Evolutionary conservation across 2,329 filamentous ascomycete species (phyloP), one percentile per base, ranked within the genome.

Genomic region (Pseudocercospora eumusae): DNA sequence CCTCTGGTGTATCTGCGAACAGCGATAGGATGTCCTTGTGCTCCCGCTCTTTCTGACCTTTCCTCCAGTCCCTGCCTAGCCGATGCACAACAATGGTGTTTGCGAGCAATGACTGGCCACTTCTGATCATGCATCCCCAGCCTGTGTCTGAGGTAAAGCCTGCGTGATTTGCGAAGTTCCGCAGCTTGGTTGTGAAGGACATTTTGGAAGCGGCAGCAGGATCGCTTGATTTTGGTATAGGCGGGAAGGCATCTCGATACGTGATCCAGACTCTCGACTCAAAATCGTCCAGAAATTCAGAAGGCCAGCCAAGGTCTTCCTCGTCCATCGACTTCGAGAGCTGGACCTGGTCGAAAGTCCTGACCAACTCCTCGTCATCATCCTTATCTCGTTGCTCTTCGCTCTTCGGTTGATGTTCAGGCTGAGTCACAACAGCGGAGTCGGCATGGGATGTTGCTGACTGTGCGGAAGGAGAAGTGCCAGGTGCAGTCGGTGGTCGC

Each of bases 81-180:
- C 84, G 82, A 53, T 93, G 79, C 59, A 90, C 83, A 18, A 86
- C 78, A 70, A 98, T 81, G 1, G 93, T 84, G 76, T 98, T 99
- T 49, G 93, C 93, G 45, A 99, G 81, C 25, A 99, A 82, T 71
- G 91, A 93, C 79, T 99, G 95, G 3, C 95, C 95, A 5, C 93
- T 97, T 63, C 95, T 84, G 70, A 99, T 98, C 95, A 99, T 99
- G 74, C 95, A 99, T 0, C 95, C 95, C 92, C 96, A 99, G 56
- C 95, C 95, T 9, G 91, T 93, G 75, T 99, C 95, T 1, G 92
- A 93, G 10, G 91, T 90, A 77, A 98, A 99, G 4, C 91, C 92
- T 25, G 83, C 83, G 61, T 91, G 86, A 54, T 96, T 91, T 10
- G 86, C 84, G 5, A 98, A 79, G 71, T 92, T 89, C 71, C 92